Evolutionary conservation across 2,329 filamentous ascomycete genomes (phyloP).

Genomic region (Claviceps sp.): DNA sequence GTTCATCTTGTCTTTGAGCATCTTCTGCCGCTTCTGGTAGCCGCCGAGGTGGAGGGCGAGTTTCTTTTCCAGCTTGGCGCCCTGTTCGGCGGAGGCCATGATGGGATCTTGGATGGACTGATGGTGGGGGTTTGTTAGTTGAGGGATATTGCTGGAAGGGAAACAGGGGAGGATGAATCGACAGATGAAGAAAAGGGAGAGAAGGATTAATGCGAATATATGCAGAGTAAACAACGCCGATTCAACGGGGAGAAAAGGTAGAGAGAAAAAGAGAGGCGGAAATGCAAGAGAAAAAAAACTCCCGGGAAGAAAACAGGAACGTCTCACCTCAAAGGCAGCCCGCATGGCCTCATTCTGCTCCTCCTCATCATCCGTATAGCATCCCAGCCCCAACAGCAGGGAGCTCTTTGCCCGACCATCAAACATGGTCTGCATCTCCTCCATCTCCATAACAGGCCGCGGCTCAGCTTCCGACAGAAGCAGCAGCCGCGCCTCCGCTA

Average conservation of each 20-base stretch:
- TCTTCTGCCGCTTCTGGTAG: conserved; percentile 76
- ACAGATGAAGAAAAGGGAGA: background rate
- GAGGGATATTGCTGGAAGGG: background rate
- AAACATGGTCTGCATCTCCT: conserved; percentile 41
- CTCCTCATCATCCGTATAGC: conserved; percentile 65
- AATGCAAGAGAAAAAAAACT: background rate
- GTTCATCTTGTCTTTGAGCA: conserved; percentile 63
- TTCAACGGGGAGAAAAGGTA: background rate
- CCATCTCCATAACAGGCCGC: conserved; percentile 31
- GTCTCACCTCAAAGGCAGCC: conserved; percentile 59
- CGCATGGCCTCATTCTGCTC: conserved; percentile 50
- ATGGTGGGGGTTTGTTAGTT: background rate
- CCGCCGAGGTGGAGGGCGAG: conserved; percentile 77
- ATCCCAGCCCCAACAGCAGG: conserved; percentile 65
- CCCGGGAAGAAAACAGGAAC: background rate
- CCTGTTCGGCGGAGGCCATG: conserved; percentile 59
- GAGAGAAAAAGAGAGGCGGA: background rate
- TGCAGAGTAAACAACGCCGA: too few relatives aligned
- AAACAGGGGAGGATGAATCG: background rate
- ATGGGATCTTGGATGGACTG: conserved; percentile 62
- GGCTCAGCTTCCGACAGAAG: conserved; percentile 57
- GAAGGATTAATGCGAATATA: too few relatives aligned
- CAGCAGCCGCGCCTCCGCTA: conserved; percentile 64
- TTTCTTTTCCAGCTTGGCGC: conserved; percentile 87
- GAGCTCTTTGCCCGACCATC: conserved; percentile 38